Conservation (phyloP, 768 basidiomycete genomes). For the Rhodosporidiobolus odoratus region DNA sequence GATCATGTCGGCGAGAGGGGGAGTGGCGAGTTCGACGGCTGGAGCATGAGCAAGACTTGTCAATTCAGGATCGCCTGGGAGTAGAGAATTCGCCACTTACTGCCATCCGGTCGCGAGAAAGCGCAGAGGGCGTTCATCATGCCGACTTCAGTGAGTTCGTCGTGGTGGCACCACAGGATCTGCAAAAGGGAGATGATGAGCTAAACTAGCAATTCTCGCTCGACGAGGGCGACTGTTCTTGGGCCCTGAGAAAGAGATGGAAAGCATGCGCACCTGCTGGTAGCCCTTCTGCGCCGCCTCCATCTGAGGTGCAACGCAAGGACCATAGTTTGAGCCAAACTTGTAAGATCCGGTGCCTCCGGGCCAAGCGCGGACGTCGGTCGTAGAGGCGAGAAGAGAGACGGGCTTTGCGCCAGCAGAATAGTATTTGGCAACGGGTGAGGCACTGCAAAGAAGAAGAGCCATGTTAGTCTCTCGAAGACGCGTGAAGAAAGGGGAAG, state of each 20-base stretch:
- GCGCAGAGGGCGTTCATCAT: slow-evolving; percentile 53
- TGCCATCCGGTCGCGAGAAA: neutral
- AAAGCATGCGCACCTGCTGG: slow-evolving; percentile 70
- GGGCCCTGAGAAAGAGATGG: too few relatives aligned
- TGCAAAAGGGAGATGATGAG: neutral
- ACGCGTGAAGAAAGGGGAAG: neutral
- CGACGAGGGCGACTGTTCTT: too few relatives aligned
- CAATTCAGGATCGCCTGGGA: neutral
- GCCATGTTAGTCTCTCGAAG: neutral
- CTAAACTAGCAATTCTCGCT: neutral
- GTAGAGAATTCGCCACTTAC: neutral
- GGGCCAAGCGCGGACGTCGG: slow-evolving; percentile 74
- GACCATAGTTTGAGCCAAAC: slow-evolving; percentile 54
- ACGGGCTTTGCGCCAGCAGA: slow-evolving; percentile 51
- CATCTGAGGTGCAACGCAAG: slow-evolving; percentile 57
- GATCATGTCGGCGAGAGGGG: slow-evolving; percentile 82
- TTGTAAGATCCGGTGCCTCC: slow-evolving; percentile 67
- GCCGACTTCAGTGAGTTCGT: slow-evolving; percentile 53
- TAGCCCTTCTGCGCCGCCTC: slow-evolving; percentile 64
- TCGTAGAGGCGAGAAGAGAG: slow-evolving; percentile 61
- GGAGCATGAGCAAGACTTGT: neutral
- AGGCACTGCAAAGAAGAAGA: slow-evolving; percentile 45
- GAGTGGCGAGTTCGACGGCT: slow-evolving; percentile 73
- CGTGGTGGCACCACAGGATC: slow-evolving; percentile 65
- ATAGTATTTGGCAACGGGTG: slow-evolving; percentile 59